These are phyloP conservation scores for Xylaria sp. DNA, from an alignment of 2,329 filamentous ascomycete species.

Conservation along the genomic window DNA sequence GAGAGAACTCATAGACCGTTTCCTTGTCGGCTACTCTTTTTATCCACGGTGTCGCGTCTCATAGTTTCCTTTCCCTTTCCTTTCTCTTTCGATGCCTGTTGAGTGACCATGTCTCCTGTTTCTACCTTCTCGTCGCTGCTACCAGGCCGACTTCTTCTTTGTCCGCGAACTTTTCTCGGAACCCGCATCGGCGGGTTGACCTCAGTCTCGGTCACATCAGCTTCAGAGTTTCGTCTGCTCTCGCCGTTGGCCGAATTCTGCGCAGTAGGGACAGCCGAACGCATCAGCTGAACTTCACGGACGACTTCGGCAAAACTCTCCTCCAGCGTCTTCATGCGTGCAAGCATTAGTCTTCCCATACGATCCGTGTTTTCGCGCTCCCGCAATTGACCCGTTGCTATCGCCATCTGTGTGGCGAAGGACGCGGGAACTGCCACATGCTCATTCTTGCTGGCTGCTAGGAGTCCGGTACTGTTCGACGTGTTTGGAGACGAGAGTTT, in stretches of 20 bases:
- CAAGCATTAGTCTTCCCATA: slow-evolving; percentile 75
- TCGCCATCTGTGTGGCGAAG: slow-evolving; percentile 75
- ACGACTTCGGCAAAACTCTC: slow-evolving; percentile 86
- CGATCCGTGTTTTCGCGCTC: slow-evolving; percentile 52
- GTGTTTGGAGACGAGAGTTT: slow-evolving; percentile 53
- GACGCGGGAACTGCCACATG: slow-evolving; percentile 64
- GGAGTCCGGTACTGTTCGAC: slow-evolving; percentile 54
- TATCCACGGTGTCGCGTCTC: slow-evolving; percentile 34
- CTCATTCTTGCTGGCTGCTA: slow-evolving; percentile 53
- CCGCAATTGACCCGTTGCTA: slow-evolving; percentile 58
- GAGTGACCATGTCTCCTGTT: slow-evolving; percentile 13
- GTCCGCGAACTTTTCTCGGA: slow-evolving; percentile 1
- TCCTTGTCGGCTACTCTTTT: slow-evolving; percentile 29
- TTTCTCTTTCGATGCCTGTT: slow-evolving; percentile 33
- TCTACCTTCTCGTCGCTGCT: slow-evolving; percentile 37
- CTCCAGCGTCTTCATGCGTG: slow-evolving; percentile 87
- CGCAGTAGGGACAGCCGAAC: slow-evolving; percentile 42
- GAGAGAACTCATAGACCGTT: slow-evolving; percentile 7
- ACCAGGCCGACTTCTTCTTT: slow-evolving; percentile 33
- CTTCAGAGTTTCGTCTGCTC: slow-evolving; percentile 17
- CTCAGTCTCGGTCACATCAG: slow-evolving; percentile 1
- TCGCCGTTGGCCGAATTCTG: slow-evolving; percentile 49
- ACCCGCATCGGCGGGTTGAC: neutral
- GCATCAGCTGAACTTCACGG: slow-evolving; percentile 66
- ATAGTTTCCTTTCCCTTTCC: slow-evolving; percentile 46